Conservation (phyloP, 495 filamentous ascomycete genomes). For the Podospora conica region DNA sequence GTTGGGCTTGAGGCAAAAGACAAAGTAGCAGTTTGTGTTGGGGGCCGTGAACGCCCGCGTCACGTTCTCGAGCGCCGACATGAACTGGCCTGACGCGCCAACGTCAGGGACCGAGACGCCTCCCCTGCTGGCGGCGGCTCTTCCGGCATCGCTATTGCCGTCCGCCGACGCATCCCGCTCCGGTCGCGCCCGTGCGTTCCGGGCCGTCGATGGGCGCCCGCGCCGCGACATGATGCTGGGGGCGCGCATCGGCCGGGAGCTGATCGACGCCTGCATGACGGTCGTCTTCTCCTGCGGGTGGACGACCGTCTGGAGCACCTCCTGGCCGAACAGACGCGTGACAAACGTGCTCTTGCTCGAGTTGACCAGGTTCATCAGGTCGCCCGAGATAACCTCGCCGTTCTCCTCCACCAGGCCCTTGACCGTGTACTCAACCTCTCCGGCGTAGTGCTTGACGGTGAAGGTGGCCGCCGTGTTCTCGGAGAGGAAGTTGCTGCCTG, state of each 20-base stretch:
- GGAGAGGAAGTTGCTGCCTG: constrained; percentile 77
- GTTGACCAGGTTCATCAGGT: constrained; percentile 91
- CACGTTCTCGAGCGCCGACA: constrained; percentile 82
- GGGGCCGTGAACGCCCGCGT: constrained; percentile 72
- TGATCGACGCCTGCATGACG: constrained; percentile 93
- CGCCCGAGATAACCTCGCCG: constrained; percentile 89
- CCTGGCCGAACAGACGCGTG: constrained; percentile 83
- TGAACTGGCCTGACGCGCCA: constrained; percentile 87
- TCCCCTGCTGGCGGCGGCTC: constrained; percentile 28
- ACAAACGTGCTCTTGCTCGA: constrained; percentile 84
- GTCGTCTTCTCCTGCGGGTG: constrained; percentile 86
- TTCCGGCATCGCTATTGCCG: constrained; percentile 46
- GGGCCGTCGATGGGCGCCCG: constrained; percentile 39
- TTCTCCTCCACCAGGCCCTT: constrained; percentile 87
- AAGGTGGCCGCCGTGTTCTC: constrained; percentile 70
- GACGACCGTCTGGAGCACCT: constrained; percentile 79
- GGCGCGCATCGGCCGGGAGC: constrained; percentile 84
- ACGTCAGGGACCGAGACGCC: constrained; percentile 46
- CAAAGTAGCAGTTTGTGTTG: constrained; percentile 86
- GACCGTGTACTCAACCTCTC: constrained; percentile 91
- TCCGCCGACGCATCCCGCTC: constrained; percentile 36
- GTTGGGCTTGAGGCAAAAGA: constrained; percentile 97
- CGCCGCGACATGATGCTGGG: constrained; percentile 79
- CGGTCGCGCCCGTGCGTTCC: constrained; percentile 29
- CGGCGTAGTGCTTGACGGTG: constrained; percentile 89